Evolutionary conservation across 176 grass and related monocot genomes (phyloP).

Genomic region (Triticum aestivum): IWGSC_CS_RefSeq_v2.1 NC_057811.1:17615503-17616002

Average conservation of each 20-base stretch:
- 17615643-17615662: not conserved
- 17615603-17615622: constrained; percentile 40
- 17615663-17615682: fast-evolving
- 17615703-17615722: not conserved
- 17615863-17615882: not conserved
- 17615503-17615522: constrained; percentile 33
- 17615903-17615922: not conserved
- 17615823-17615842: not conserved
- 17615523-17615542: constrained; percentile 76
- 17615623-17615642: constrained; percentile 42
- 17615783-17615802: not conserved
- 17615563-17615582: constrained; percentile 53
- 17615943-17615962: not conserved
- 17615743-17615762: not conserved
- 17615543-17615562: constrained; percentile 67
- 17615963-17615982: not conserved
- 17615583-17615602: constrained; percentile 44
- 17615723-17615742: not conserved
- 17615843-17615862: not conserved
- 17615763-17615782: not conserved
- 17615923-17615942: not conserved
- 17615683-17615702: not conserved
- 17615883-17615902: not conserved
- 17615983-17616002: not conserved
- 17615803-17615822: not conserved